Conservation (phyloP, 352 stramenopile species). For the Thalassiosira mediterranea region DNA sequence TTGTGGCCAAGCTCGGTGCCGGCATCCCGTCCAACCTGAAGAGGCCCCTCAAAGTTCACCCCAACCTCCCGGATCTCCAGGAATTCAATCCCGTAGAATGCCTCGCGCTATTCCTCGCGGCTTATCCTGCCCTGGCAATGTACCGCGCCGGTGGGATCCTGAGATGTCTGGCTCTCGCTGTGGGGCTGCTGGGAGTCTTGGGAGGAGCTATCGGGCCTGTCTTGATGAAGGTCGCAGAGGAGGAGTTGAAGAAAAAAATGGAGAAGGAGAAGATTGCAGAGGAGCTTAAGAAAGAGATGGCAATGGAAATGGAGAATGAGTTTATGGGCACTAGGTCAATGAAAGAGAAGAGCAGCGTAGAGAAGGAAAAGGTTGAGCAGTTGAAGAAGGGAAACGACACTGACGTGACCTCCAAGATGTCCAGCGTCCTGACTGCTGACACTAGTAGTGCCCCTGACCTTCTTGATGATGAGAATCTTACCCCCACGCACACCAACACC, state of each 20-base stretch:
- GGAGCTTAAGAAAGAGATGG: neutral
- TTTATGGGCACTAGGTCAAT: neutral
- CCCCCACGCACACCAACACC: neutral
- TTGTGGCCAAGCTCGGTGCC: conserved; percentile 8
- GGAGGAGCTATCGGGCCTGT: neutral
- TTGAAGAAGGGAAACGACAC: neutral
- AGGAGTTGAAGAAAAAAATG: neutral
- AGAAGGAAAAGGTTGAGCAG: neutral
- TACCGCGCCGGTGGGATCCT: conserved; percentile 9
- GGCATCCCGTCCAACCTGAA: neutral
- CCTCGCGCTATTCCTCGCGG: conserved; percentile 9
- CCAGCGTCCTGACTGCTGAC: conserved; percentile 10
- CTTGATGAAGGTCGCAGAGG: conserved; percentile 3
- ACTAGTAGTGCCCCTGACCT: neutral
- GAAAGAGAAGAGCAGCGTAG: neutral
- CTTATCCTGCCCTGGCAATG: neutral
- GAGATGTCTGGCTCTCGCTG: conserved; percentile 8
- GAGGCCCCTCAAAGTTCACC: neutral
- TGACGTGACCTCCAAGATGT: neutral
- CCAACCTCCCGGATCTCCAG: neutral
- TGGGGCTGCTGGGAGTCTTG: conserved; percentile 5
- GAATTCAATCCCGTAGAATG: conserved; percentile 22
- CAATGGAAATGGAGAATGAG: neutral
- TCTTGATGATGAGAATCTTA: conserved; percentile 2
- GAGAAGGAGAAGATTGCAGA: neutral